Evolutionary conservation across 1,284 basidiomycete species (phyloP).

Genomic region (Marasmius tenuissimus): DNA sequence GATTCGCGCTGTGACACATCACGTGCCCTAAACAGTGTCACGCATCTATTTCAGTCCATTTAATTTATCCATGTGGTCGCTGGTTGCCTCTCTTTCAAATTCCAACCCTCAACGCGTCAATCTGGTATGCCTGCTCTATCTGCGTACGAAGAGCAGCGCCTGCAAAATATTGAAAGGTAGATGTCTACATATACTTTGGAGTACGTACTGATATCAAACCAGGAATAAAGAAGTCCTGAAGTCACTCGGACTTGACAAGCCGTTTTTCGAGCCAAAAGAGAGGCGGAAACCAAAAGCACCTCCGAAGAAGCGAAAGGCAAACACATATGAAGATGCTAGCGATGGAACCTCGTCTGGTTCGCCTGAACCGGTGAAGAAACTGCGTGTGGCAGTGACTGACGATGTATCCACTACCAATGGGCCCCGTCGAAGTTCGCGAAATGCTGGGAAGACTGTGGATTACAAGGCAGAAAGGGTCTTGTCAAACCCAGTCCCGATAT

Average conservation of each 20-base stretch:
- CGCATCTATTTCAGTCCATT: no score
- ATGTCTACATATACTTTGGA: no score
- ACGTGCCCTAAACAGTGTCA: no score
- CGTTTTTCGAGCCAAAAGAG: slow-evolving; percentile 46
- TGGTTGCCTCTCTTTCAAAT: no score
- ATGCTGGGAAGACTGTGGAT: slow-evolving; percentile 56
- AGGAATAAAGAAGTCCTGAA: slow-evolving; percentile 48
- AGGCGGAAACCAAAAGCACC: slow-evolving; percentile 21
- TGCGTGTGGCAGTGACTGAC: slow-evolving; percentile 24
- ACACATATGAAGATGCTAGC: slow-evolving; percentile 19
- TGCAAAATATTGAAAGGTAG: neutral
- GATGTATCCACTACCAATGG: slow-evolving; percentile 20
- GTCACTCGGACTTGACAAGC: slow-evolving; percentile 43
- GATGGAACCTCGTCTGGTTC: slow-evolving; percentile 21
- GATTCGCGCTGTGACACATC: no score
- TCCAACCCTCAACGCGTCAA: neutral
- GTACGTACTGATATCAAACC: neutral
- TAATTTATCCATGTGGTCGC: no score
- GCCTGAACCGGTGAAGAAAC: slow-evolving; percentile 22
- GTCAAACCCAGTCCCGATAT: slow-evolving; percentile 32
- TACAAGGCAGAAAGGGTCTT: slow-evolving; percentile 44
- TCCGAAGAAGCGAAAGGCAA: slow-evolving; percentile 30
- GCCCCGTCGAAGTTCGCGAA: slow-evolving; percentile 63
- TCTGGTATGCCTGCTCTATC: neutral
- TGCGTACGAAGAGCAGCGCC: neutral